phyloP scores from a whole-genome alignment of 805 yeast genomes.

The Candida khao-thaluensis region DNA sequence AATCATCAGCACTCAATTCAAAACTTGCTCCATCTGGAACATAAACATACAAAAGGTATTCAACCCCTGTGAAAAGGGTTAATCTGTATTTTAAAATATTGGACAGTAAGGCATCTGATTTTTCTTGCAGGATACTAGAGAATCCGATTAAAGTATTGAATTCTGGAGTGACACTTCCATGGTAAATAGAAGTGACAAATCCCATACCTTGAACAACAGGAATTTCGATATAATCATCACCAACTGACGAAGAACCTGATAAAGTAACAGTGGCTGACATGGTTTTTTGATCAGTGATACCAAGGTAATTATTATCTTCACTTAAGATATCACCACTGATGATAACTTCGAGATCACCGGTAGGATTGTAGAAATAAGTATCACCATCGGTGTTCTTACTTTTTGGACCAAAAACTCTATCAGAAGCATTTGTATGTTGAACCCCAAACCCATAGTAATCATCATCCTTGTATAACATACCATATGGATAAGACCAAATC shows the following conservation, averaged over 20 bases:
- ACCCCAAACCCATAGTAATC: constrained; percentile 59
- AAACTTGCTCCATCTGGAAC: constrained; percentile 36
- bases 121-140: constrained; percentile 22
- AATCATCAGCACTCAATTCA: constrained; percentile 28
- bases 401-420: constrained; percentile 46
- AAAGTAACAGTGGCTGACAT: constrained; percentile 51
- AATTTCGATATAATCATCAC: constrained; percentile 42
- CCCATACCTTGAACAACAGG: constrained; percentile 86
- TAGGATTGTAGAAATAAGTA: constrained; percentile 56
- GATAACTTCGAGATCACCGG: constrained; percentile 52
- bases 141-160: constrained; percentile 28
- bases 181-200: constrained; percentile 64
- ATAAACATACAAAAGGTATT: constrained; percentile 68
- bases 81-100: constrained; percentile 54
- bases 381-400: constrained; percentile 47
- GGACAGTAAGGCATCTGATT: constrained; percentile 31
- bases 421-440: constrained; percentile 50
- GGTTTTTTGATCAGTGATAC: constrained; percentile 46
- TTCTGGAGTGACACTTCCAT: constrained; percentile 50
- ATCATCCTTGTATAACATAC: constrained; percentile 52
- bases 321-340: constrained; percentile 54
- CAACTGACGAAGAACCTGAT: constrained; percentile 28
- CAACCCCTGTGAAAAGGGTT: constrained; percentile 51
- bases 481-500: constrained; percentile 67
- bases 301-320: constrained; percentile 34